phyloP scores from a whole-genome alignment of 371 early-diverging fungal species.

The Coemansia sp. region DNA sequence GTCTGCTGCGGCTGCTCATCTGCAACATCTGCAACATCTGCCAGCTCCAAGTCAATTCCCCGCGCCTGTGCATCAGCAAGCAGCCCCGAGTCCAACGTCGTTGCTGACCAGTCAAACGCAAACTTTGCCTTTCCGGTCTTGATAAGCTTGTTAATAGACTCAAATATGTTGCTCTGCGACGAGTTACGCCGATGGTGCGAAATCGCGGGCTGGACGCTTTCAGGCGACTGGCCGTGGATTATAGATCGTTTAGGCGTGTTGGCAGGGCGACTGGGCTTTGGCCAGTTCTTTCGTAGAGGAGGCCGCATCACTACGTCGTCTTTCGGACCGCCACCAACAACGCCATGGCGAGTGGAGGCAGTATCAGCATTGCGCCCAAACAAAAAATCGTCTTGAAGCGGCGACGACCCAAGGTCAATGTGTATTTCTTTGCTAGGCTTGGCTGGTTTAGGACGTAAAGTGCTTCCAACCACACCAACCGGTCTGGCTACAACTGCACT shows the following conservation, averaged over 20 bases:
- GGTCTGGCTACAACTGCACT: slow-evolving; percentile 5
- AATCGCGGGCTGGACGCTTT: not conserved
- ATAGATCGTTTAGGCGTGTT: not conserved
- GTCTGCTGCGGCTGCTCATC: not conserved
- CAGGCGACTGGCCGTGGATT: not conserved
- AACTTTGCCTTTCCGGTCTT: slow-evolving; percentile 36
- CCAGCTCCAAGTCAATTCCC: slow-evolving; percentile 31
- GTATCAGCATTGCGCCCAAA: not conserved
- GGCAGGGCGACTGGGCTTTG: not conserved
- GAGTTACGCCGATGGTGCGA: slow-evolving; percentile 17
- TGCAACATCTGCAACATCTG: not conserved
- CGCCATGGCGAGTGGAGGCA: not conserved
- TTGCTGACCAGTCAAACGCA: slow-evolving; percentile 36
- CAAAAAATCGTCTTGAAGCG: slow-evolving; percentile 10
- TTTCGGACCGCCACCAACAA: not conserved
- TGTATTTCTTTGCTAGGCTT: not conserved
- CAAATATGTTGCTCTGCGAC: slow-evolving; percentile 23
- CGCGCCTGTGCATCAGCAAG: slow-evolving; percentile 18
- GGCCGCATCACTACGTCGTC: not conserved
- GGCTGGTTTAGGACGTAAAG: not conserved
- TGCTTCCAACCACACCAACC: not conserved
- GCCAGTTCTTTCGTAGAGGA: not conserved
- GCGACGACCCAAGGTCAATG: slow-evolving; percentile 20
- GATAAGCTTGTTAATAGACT: slow-evolving; percentile 27
- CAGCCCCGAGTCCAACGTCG: slow-evolving; percentile 12